phyloP scores from a whole-genome alignment of 2,329 filamentous ascomycete genomes.

The Gremmenia infestans region DNA sequence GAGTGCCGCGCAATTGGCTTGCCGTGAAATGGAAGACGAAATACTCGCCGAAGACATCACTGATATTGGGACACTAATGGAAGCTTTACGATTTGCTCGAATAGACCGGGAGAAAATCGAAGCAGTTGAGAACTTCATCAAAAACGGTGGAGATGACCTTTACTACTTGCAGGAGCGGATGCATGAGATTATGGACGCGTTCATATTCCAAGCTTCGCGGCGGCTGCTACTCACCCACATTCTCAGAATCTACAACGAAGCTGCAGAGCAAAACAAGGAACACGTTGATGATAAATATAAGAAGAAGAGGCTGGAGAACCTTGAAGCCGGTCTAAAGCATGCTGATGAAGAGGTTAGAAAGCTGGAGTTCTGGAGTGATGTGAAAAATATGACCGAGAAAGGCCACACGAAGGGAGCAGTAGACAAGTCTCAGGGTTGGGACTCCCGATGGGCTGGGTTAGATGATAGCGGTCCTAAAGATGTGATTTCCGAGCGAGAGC shows the following conservation, averaged over 20 bases:
- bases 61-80: conserved; percentile 57
- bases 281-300: conserved; percentile 26
- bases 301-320: conserved; percentile 52
- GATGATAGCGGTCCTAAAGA: conserved; percentile 29
- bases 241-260: conserved; percentile 55
- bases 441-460: conserved; percentile 25
- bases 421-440: conserved; percentile 28
- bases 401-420: conserved; percentile 34
- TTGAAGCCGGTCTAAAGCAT: conserved; percentile 69
- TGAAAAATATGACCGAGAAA: conserved; percentile 59
- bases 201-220: conserved; percentile 86
- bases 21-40: conserved; percentile 32
- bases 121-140: conserved; percentile 75
- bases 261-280: conserved; percentile 43
- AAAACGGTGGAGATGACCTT: conserved; percentile 70
- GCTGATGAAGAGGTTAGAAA: conserved; percentile 76
- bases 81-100: conserved; percentile 59
- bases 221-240: conserved; percentile 69
- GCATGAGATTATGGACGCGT: conserved; percentile 77
- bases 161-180: conserved; percentile 68
- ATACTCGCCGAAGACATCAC: conserved; percentile 53
- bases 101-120: conserved; percentile 93
- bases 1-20: conserved; percentile 30
- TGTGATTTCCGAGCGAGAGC: conserved; percentile 22
- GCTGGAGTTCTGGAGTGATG: conserved; percentile 84